Conservation (phyloP, 805 yeast genomes). For the Candida palmyrensis region DNA sequence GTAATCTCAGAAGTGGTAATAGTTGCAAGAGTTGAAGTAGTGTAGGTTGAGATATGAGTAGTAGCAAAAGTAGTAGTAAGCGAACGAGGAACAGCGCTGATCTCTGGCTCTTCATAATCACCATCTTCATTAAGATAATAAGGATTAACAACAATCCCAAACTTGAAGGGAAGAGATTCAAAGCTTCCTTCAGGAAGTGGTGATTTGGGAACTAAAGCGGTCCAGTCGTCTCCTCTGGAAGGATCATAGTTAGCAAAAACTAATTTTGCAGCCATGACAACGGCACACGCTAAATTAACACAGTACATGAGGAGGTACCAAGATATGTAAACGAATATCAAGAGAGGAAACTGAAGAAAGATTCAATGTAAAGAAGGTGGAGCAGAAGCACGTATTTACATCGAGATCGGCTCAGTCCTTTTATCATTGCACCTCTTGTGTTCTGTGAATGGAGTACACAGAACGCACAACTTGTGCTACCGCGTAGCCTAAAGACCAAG, state of each 20-base stretch:
- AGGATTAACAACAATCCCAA: slow-evolving; percentile 32
- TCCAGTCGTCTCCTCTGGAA: slow-evolving; percentile 31
- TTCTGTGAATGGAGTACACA: too few species aligned
- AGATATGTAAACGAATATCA: not conserved
- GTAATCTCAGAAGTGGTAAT: slow-evolving; percentile 12
- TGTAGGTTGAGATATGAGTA: slow-evolving; percentile 1
- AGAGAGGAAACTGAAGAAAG: not conserved
- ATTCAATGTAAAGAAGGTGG: too few species aligned
- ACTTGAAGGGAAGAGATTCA: slow-evolving; percentile 25
- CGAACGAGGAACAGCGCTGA: slow-evolving; percentile 8
- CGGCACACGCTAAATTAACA: slow-evolving; percentile 2
- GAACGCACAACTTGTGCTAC: too few species aligned
- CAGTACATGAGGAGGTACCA: not conserved
- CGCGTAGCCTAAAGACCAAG: too few species aligned
- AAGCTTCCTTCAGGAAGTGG: slow-evolving; percentile 13
- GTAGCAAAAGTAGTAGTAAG: slow-evolving; percentile 9
- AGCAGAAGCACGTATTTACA: too few species aligned
- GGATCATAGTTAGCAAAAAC: slow-evolving; percentile 16
- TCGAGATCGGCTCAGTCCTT: too few species aligned
- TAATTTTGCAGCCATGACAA: slow-evolving; percentile 1
- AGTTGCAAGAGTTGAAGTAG: slow-evolving; percentile 7
- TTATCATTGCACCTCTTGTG: too few species aligned
- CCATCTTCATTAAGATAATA: slow-evolving; percentile 15
- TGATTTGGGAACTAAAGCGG: slow-evolving; percentile 20
- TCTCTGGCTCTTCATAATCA: slow-evolving; percentile 14